Base-by-base conservation (phyloP, 2,329 filamentous ascomycete species). In the Pezicula neosporulosa region DNA sequence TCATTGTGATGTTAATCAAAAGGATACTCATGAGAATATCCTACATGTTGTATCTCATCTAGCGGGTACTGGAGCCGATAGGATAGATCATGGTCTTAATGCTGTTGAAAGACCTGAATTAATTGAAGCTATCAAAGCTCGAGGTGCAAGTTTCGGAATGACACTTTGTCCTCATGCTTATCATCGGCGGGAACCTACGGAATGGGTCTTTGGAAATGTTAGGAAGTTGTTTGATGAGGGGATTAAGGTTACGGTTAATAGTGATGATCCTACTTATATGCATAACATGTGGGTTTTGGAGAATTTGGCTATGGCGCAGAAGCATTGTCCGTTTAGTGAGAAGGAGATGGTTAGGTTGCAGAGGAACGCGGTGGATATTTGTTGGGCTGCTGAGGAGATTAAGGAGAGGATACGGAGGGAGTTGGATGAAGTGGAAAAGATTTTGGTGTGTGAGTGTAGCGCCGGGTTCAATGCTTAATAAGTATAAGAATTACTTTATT, bases 141-240 rank as follows among this genome's bases (percentile, higher is more conserved):
- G 54, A 28, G 28, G 28, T 30, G 28, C 4, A 8, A 70, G 75
- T 27, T 80, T 81, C n/a, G 63, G 90, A 61, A 68, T 91, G 56
- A 87, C 85, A 0, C 75, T 89, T 19, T 91, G 87, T 63, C 88
- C 88, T 1, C 65, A 87, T 56, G 87, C 83, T 55, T 90, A 92
- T 67, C 78, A 90, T 18, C 72, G 77, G 57, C 60, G 57, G 24
- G 67, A 71, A 37, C 58, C 67, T 19, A 68, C 69, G 2, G 69
- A 69, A 1, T 65, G 67, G 19, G 55, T 75, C 1, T 75, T 75
- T 49, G 65, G 68, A 1, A 71, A 72, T 44, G 71, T 76, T 30
- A 63, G 68, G 19, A 65, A 55, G 38, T 56, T 76, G 7, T 69
- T 67, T 51, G 70, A 75, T 44, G 64, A 60, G 2, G 73, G 72